Percentiles rank a stretch among this genome's conserved stretches.
phyloP scores from a whole-genome alignment of 2,329 filamentous ascomycete species.

The Juglanconis oblonga region DNA sequence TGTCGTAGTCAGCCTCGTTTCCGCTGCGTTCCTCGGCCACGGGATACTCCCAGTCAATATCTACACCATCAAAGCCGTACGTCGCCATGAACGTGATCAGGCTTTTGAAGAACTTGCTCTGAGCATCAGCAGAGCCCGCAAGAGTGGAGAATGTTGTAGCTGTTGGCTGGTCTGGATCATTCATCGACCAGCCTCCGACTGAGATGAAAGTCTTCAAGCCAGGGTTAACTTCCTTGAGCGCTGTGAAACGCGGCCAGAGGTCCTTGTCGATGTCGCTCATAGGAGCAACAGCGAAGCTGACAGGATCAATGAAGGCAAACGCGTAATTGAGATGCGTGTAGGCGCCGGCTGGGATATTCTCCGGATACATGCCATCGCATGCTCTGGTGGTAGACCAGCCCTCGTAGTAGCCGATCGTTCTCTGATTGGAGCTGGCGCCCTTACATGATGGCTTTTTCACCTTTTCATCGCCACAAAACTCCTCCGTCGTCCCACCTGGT shows the following conservation, averaged over 20 bases:
- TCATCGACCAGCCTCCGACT: slow-evolving; percentile 37
- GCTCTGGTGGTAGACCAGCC: slow-evolving; percentile 19
- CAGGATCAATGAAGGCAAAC: slow-evolving; percentile 32
- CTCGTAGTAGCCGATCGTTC: slow-evolving; percentile 27
- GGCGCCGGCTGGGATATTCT: slow-evolving; percentile 23
- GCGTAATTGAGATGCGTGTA: slow-evolving; percentile 34
- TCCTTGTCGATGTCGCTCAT: slow-evolving; percentile 5
- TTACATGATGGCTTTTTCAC: background rate
- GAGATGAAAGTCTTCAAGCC: slow-evolving; percentile 35
- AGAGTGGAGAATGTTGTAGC: slow-evolving; percentile 28
- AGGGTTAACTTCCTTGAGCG: slow-evolving; percentile 27
- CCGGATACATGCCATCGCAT: slow-evolving; percentile 22
- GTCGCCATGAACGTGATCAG: slow-evolving; percentile 23
- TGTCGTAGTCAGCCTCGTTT: slow-evolving; percentile 22
- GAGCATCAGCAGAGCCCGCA: slow-evolving; percentile 15
- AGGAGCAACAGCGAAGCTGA: slow-evolving; percentile 22
- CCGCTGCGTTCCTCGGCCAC: slow-evolving; percentile 28
- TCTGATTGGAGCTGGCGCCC: background rate
- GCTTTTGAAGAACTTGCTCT: slow-evolving; percentile 22
- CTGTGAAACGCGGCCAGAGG: slow-evolving; percentile 29
- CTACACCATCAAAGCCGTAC: slow-evolving; percentile 29
- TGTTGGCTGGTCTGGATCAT: slow-evolving; percentile 23
- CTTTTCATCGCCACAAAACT: slow-evolving; percentile 20
- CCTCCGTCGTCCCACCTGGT: slow-evolving; percentile 21
- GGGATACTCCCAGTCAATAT: slow-evolving; percentile 29